These are phyloP conservation scores for Fraxinus greggii DNA, from an alignment of 305 asterid genomes.

Conservation along the genomic window DNA sequence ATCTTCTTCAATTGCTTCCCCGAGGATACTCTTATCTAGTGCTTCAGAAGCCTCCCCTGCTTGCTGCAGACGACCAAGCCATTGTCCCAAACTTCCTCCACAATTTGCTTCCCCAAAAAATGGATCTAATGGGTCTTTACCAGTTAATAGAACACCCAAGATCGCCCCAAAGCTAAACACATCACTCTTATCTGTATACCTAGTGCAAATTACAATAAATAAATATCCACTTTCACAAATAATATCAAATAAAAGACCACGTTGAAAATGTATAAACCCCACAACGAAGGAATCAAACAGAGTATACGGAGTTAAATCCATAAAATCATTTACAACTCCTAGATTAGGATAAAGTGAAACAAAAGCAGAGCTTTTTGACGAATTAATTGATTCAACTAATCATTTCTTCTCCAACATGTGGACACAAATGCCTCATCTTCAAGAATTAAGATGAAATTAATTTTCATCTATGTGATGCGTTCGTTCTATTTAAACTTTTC, in stretches of 20 bases:
- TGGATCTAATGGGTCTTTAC: slow-evolving; percentile 72
- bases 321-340: neutral
- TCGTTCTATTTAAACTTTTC: neutral
- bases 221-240: slow-evolving; percentile 10
- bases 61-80: slow-evolving; percentile 82
- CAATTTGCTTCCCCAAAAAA: slow-evolving; percentile 51
- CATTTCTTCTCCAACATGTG: neutral
- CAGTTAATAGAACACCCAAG: slow-evolving; percentile 69
- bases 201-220: slow-evolving; percentile 17
- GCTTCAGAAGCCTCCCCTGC: slow-evolving; percentile 83
- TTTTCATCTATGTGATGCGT: neutral
- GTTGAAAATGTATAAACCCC: neutral
- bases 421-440: neutral
- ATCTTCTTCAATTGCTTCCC: slow-evolving; percentile 76
- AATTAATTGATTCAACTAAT: slow-evolving; percentile 2
- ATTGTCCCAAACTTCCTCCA: slow-evolving; percentile 72
- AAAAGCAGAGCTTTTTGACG: neutral
- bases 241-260: neutral
- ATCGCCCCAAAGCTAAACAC: slow-evolving; percentile 85
- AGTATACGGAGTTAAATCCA: too few species aligned
- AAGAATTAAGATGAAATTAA: neutral
- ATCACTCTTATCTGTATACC: slow-evolving; percentile 91
- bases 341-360: too few species aligned
- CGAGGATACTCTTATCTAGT: slow-evolving; percentile 67
- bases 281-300: neutral